Base-by-base conservation (phyloP, 106 monocot species). In the Agapanthus africanus region DNA sequence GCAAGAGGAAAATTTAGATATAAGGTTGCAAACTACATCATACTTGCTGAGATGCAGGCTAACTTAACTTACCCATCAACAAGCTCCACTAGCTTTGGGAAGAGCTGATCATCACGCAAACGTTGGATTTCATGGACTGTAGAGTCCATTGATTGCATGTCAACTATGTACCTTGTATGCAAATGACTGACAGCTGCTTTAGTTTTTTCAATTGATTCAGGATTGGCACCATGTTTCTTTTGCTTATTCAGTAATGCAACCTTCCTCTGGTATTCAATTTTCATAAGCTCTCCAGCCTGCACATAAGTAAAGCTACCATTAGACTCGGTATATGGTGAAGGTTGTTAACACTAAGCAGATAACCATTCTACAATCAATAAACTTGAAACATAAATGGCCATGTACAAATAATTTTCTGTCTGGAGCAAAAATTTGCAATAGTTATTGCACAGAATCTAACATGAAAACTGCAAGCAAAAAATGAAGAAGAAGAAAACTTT, bases 71-170 rank as follows among this genome's bases (percentile, higher is more conserved):
- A 99, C 97, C 78, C 89, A 59, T 84, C 74, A 65, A 86, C 80
- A 74, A 99, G 89, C 7, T 67, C 65, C 7, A 80, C 62, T 6
- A 99, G 77, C 70, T 77, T 89, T 41, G 82, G 92, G 63, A 84
- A 99, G 22, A 99, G 77, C 65, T 82, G 86, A 79, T 84, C 37
- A 76, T 99, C 97, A 57, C 92, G 86, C 30, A 99, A 67, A 71
- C 72, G 97, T n/a, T 92, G 82, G 71, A 99, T 92, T 79, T 99
- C 97, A 47, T 92, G 80, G 0, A 99, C 87, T 19, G 92, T 92
- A 16, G 88, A 92, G 70, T 99, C 97, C 89, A 90, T 80, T 10
- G 95, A 97, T 66, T 97, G 95, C 86, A 97, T 97, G 36, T 97
- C 95, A 75, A 97, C 95, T 61, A 99, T 87, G 82, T 92, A 99